These are phyloP conservation scores for Russula sp. DNA, from an alignment of 768 basidiomycete species.

Conservation along the genomic window DNA sequence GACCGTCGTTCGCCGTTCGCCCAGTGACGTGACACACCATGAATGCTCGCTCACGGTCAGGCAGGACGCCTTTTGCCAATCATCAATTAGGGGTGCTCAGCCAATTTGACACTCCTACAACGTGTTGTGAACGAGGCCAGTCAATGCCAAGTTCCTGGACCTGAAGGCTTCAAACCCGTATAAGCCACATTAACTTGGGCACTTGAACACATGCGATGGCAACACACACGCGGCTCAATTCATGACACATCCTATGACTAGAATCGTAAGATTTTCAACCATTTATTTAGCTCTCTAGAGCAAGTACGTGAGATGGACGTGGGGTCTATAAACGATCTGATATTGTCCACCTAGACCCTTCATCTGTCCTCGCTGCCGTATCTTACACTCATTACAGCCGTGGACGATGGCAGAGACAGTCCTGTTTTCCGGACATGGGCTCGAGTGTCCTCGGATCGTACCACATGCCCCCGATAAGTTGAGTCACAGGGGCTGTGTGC, in stretches of 20 bases:
- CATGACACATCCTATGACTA: conserved; percentile 9
- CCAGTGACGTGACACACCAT: conserved; percentile 10
- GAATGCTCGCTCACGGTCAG: not conserved
- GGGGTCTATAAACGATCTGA: conserved; percentile 11
- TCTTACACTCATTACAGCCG: not conserved
- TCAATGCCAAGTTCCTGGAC: conserved; percentile 10
- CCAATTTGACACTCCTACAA: not conserved
- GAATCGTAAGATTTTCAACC: conserved; percentile 1
- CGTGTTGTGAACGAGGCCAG: conserved; percentile 19
- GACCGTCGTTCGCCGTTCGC: not conserved
- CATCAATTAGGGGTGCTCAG: conserved; percentile 2
- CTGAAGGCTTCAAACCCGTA: not conserved
- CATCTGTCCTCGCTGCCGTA: conserved; percentile 4
- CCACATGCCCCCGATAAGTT: not conserved
- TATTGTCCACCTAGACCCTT: not conserved
- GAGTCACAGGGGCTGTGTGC: not conserved
- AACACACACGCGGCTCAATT: conserved; percentile 13
- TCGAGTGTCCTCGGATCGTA: not conserved
- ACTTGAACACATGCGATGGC: conserved; percentile 4
- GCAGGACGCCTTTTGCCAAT: not conserved
- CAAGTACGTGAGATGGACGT: conserved; percentile 13
- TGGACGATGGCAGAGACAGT: not conserved
- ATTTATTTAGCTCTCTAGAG: not conserved
- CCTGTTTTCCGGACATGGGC: not conserved
- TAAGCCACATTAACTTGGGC: conserved; percentile 12